Evolutionary conservation across 805 yeast genomes (phyloP).

Genomic region (Starmerella etchellsii): DNA sequence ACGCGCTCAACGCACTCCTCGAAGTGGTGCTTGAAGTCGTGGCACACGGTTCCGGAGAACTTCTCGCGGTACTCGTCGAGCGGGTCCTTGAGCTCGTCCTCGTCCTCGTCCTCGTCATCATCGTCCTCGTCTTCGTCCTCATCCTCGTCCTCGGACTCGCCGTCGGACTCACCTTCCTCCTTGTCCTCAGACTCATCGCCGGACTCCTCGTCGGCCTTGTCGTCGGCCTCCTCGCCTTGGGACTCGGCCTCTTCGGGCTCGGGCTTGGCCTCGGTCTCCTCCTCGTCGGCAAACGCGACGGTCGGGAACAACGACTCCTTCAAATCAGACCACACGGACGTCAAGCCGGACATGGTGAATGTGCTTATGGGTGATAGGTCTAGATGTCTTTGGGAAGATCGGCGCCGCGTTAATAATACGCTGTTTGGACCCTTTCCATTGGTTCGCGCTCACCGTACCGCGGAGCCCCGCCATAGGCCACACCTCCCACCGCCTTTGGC

Average conservation of each 20-base stretch:
- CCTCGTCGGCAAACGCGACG: slow-evolving; percentile 63
- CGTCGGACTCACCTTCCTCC: slow-evolving; percentile 18
- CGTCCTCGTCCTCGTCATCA: slow-evolving; percentile 52
- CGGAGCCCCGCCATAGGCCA: no score
- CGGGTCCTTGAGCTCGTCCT: slow-evolving; percentile 56
- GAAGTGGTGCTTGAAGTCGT: slow-evolving; percentile 72
- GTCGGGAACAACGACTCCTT: slow-evolving; percentile 71
- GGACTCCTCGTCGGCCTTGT: slow-evolving; percentile 30
- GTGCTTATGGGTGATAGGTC: no score
- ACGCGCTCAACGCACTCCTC: slow-evolving; percentile 94
- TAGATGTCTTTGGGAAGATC: not conserved
- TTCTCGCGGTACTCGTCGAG: slow-evolving; percentile 45
- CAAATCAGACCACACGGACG: slow-evolving; percentile 47
- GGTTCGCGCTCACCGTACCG: slow-evolving; percentile 7
- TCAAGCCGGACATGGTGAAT: slow-evolving; percentile 18
- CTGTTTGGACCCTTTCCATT: slow-evolving; percentile 11
- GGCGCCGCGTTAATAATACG: slow-evolving; percentile 12
- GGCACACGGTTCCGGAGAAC: slow-evolving; percentile 45
- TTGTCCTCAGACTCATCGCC: slow-evolving; percentile 11
- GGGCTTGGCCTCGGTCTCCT: slow-evolving; percentile 24
- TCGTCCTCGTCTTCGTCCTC: slow-evolving; percentile 42
- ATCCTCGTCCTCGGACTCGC: slow-evolving; percentile 31
- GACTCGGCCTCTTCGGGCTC: slow-evolving; percentile 31
- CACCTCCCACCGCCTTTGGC: no score
- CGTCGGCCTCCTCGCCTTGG: slow-evolving; percentile 17